Evolutionary conservation across 441 rosid species (phyloP), one percentile per base, ranked within the genome.

Genomic region (Gossypium schwendimanii): DNA sequence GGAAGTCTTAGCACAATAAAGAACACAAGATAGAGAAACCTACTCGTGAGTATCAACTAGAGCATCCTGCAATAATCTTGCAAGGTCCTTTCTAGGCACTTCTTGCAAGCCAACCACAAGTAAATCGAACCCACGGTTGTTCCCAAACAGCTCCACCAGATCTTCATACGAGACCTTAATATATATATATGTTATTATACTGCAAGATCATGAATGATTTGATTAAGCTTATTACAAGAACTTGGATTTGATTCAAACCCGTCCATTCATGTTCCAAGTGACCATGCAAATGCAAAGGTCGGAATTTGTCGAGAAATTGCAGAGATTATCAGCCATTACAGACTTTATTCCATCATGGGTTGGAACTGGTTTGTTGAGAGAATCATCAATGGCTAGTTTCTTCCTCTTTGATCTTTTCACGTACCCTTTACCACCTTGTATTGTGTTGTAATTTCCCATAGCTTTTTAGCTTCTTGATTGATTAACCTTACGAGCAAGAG

Each of bases 201-300:
- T 57, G 61, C 1, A 57, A 11, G 28, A 57, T 57, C 8, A 57
- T 10, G 10, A 21, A 9, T 20, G 0, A 9, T 6, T 11, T 60
- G 18, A 57, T 57, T 31, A 31, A 31, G 44, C 33, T 7, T 6
- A 36, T 26, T 10, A 18, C 31, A 20, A 11, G 47, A 28, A 28
- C 33, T 28, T 11, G 28, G 41, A 28, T 28, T 18, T 18, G 2
- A 55, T 9, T 58, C 6, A 9, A 53, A 90, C 91, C 86, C 83
- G 82, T 72, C 94, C 97, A 69, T 91, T 91, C 92, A 87, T 89
- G 82, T 91, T 91, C 94, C 97, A 91, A 49, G 97, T 91, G n/a
- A 91, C 77, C 3, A 78, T 26, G 75, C 89, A 89, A 72, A 90
- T 80, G 69, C 96, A 88, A 55, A 88, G 76, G 63, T 87, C 84